Base-by-base conservation (phyloP, 257 asterid genomes). In the Petunia secreta region DNA sequence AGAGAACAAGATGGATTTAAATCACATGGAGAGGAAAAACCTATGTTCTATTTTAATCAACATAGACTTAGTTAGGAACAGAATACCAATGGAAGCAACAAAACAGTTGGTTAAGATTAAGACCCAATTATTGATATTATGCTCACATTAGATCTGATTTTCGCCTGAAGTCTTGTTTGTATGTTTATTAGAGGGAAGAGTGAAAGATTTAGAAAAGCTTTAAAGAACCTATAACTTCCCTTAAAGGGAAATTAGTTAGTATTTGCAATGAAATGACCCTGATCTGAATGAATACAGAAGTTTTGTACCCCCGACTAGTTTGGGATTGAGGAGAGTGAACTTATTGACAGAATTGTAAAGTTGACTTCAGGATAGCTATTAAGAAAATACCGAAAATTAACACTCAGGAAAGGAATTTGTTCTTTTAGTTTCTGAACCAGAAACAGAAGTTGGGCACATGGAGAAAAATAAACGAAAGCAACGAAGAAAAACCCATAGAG, bases 341-440 rank as follows among this genome's bases (percentile, higher is more conserved):
- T 71, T 59, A 48, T 71, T 25, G 34, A 50, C 50, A 34, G 11
- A 71, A 60, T 25, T 69, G 9, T n/a, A 34, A 71, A 10, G 34
- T 50, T 71, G 44, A 48, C 62, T 48, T 54, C 50, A 11, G 11
- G 62, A 50, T 50, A 10, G 10, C 48, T 71, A 5, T 25, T 25
- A 50, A 50, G 62, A 71, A 71, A 50, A 11, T 71, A 16, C 58
- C 48, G 59, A 69, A 71, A 69, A 46, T 46, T 9, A 71, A 34
- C 25, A 44, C 48, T 71, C 50, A 4, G 13, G 13, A 1, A 60
- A 34, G 46, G 50, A 5, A 13, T 71, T 48, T 48, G 6, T 50
- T 71, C 15, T 71, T 71, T 60, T 71, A 25, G 25, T 25, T 25
- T 25, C 25, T 25, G 25, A 25, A 25, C 25, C 25, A 25, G 25